Conservation (phyloP, 2,329 filamentous ascomycete species). For the Trichoderma oligosporum region DNA sequence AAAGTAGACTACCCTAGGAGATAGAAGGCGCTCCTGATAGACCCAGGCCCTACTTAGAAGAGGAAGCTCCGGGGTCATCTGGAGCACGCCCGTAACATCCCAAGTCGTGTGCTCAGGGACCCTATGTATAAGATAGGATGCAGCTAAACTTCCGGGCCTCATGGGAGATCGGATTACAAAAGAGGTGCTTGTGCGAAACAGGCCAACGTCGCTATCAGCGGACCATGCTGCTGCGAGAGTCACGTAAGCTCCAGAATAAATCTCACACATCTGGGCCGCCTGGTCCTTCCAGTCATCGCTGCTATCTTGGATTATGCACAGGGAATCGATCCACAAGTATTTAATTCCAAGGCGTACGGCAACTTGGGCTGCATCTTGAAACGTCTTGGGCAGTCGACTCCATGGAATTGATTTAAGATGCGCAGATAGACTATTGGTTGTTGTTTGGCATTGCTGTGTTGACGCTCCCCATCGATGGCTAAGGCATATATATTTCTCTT, state of each 20-base stretch:
- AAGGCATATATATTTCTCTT: slow-evolving; percentile 17
- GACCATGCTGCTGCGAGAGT: slow-evolving; percentile 14
- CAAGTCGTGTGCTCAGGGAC: slow-evolving; percentile 14
- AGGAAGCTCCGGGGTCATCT: slow-evolving; percentile 13
- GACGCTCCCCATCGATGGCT: slow-evolving; percentile 19
- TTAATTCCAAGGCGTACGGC: slow-evolving; percentile 7
- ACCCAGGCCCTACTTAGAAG: slow-evolving; percentile 18
- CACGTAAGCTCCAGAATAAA: slow-evolving; percentile 21
- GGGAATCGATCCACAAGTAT: slow-evolving; percentile 29
- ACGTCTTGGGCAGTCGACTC: slow-evolving; percentile 6
- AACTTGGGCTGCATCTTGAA: slow-evolving; percentile 1
- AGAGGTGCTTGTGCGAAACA: neutral
- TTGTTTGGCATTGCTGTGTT: slow-evolving; percentile 11
- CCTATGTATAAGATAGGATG: neutral
- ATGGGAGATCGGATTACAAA: neutral
- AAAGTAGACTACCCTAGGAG: slow-evolving; percentile 16
- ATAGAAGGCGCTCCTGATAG: slow-evolving; percentile 17
- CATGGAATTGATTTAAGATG: slow-evolving; percentile 11
- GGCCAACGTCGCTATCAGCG: slow-evolving; percentile 4
- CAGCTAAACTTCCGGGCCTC: neutral
- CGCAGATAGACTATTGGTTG: neutral
- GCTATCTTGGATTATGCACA: slow-evolving; percentile 28
- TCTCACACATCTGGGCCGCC: slow-evolving; percentile 21
- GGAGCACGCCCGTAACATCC: neutral
- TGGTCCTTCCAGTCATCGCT: slow-evolving; percentile 23